These are phyloP conservation scores for Ascochyta viciae-villosae DNA, from an alignment of 2,329 filamentous ascomycete species.

Conservation along the genomic window DNA sequence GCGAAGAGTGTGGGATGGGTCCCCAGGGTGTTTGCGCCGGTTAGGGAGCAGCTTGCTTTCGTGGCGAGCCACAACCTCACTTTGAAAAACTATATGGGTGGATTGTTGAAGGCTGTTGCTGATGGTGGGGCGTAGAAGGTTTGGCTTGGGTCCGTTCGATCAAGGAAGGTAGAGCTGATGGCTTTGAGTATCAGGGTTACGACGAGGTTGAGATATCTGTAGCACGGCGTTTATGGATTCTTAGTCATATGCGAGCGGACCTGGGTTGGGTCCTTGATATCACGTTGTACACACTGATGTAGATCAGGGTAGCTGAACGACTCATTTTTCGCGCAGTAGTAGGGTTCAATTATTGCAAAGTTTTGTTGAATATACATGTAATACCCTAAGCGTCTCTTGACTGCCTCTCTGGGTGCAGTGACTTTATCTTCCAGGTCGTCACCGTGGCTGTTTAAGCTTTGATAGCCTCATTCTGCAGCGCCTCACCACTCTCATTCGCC, in stretches of 20 bases:
- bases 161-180: not conserved
- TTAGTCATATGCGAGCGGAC: not conserved
- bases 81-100: conserved; percentile 48
- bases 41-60: conserved; percentile 70
- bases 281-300: conserved; percentile 5
- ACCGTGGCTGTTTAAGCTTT: conserved; percentile 3
- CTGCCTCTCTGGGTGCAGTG: not conserved
- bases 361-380: not conserved
- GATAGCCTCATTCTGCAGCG: conserved; percentile 28
- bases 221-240: conserved; percentile 13
- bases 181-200: not conserved
- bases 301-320: conserved; percentile 7
- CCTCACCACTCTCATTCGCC: conserved; percentile 36
- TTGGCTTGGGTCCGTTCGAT: no score
- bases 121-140: conserved; percentile 38
- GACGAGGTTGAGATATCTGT: not conserved
- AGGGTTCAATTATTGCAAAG: not conserved
- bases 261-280: conserved; percentile 4
- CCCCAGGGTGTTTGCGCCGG: conserved; percentile 70
- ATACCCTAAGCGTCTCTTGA: not conserved
- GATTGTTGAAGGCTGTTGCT: conserved; percentile 45
- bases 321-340: not conserved
- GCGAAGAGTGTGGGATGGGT: conserved; percentile 67
- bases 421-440: not conserved
- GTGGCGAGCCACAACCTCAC: conserved; percentile 71